Percentiles rank a stretch among this genome's conserved stretches.
Conservation (phyloP, 768 basidiomycete species). For the Sporobolomyces pararoseus region DNA sequence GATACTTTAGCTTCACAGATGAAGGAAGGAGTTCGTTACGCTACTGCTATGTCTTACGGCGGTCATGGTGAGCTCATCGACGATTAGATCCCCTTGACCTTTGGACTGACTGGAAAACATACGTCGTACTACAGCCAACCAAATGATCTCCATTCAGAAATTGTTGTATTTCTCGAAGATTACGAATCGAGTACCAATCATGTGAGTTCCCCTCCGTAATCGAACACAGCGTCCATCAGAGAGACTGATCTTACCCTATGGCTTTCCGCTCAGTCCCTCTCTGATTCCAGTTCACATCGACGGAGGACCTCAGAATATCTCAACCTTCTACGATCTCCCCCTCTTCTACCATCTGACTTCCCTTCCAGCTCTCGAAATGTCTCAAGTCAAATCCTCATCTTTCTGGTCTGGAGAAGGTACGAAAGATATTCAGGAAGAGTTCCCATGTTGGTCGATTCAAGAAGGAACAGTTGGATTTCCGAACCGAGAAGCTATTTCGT, state of each 20-base stretch:
- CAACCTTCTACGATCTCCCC: slow-evolving; percentile 37
- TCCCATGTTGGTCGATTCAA: slow-evolving; percentile 40
- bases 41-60: slow-evolving; percentile 23
- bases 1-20: slow-evolving; percentile 29
- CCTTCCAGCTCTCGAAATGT: slow-evolving; percentile 35
- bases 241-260: no score
- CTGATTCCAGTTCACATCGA: slow-evolving; percentile 38
- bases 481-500: slow-evolving; percentile 25
- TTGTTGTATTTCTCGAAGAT: slow-evolving; percentile 37
- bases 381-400: slow-evolving; percentile 12
- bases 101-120: no score
- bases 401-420: neutral
- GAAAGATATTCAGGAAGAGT: slow-evolving; percentile 18
- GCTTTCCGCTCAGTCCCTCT: no score
- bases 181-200: slow-evolving; percentile 37
- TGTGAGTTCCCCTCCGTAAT: slow-evolving; percentile 14
- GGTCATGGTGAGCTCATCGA: slow-evolving; percentile 32
- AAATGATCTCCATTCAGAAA: slow-evolving; percentile 36
- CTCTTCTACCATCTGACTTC: slow-evolving; percentile 32
- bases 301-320: slow-evolving; percentile 21
- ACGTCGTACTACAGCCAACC: slow-evolving; percentile 25
- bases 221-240: neutral
- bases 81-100: no score
- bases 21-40: slow-evolving; percentile 26
- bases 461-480: slow-evolving; percentile 24